A percentile compares a stretch with the other conserved stretches of the same genome.
Evolutionary conservation across 768 basidiomycete species (phyloP).

Genomic region (Suillus paluster): DNA sequence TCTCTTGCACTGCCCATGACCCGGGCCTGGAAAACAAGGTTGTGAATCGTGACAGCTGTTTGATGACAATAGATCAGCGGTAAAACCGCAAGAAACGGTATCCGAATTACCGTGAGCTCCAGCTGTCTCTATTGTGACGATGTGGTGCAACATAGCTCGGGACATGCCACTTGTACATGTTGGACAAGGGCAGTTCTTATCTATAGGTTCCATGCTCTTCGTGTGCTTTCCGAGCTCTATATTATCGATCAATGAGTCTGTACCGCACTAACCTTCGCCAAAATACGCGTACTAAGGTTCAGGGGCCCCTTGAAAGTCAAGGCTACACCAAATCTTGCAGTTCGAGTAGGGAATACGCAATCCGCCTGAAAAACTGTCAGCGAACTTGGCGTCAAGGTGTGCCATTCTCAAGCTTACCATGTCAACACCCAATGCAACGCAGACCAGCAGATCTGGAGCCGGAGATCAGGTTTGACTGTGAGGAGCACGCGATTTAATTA

Average conservation of each 20-base stretch:
- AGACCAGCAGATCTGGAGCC: constrained; percentile 77
- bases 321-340: constrained; percentile 90
- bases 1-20: constrained; percentile 86
- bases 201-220: constrained; percentile 72
- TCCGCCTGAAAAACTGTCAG: constrained; percentile 61
- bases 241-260: constrained; percentile 15
- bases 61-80: constrained; percentile 6
- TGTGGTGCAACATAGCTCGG: constrained; percentile 77
- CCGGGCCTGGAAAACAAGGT: constrained; percentile 84
- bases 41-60: constrained; percentile 80
- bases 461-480: neutral
- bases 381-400: neutral
- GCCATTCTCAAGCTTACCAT: constrained; percentile 58
- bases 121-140: constrained; percentile 77
- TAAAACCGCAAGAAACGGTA: constrained; percentile 18
- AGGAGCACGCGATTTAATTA: constrained; percentile 29
- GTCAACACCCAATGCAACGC: constrained; percentile 89
- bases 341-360: constrained; percentile 92
- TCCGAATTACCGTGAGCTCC: constrained; percentile 74
- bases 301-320: constrained; percentile 81
- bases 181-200: constrained; percentile 82
- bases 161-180: constrained; percentile 73
- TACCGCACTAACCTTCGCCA: neutral
- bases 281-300: constrained; percentile 63
- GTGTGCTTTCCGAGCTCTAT: constrained; percentile 65